phyloP scores from a whole-genome alignment of 2,329 filamentous ascomycete genomes.

The Trichoderma atroviride region DNA sequence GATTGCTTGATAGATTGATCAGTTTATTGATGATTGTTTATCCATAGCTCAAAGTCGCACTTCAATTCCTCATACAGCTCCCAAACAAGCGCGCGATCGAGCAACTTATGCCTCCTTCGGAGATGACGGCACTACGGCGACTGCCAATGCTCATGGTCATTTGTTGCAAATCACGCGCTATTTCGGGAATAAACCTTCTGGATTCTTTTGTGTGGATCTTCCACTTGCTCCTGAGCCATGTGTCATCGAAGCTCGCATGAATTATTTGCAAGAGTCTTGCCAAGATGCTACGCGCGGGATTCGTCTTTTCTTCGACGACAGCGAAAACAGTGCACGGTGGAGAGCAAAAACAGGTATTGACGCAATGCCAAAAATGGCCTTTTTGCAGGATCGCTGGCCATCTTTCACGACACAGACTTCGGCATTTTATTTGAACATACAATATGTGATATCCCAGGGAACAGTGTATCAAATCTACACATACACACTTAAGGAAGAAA shows the following conservation, averaged over 20 bases:
- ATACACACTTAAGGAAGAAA: neutral
- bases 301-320: neutral
- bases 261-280: neutral
- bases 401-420: neutral
- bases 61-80: neutral
- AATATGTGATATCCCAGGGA: neutral
- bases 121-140: neutral
- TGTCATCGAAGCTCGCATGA: neutral
- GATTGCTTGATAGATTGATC: too few relatives aligned
- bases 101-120: neutral
- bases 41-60: neutral
- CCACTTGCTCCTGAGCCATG: neutral
- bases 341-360: neutral
- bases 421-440: neutral
- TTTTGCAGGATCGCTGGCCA: neutral
- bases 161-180: neutral
- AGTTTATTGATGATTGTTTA: too few relatives aligned
- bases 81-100: neutral
- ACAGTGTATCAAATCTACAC: neutral
- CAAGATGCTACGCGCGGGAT: neutral
- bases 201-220: neutral
- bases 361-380: neutral
- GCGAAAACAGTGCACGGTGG: neutral
- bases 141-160: neutral
- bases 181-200: neutral